These are phyloP conservation scores for Auxenochlorella pyrenoidosa DNA, from an alignment of 139 green algal genomes.

Conservation along the genomic window DNA sequence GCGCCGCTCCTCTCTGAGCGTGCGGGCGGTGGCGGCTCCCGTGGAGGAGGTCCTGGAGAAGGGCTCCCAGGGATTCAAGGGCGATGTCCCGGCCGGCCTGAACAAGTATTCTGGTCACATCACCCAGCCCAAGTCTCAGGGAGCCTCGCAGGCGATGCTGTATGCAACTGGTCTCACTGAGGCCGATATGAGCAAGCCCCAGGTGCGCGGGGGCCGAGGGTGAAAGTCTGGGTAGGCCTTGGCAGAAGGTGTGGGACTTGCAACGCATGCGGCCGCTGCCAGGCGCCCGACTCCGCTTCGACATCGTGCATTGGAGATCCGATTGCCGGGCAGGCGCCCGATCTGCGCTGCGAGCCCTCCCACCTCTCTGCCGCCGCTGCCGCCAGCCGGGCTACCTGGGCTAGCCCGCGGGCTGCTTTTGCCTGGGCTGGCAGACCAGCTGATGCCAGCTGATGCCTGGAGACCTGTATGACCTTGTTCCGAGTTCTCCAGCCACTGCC, in stretches of 20 bases:
- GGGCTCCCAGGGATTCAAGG: background rate
- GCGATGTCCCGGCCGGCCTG: slow-evolving; percentile 59
- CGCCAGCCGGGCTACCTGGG: background rate
- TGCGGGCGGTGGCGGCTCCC: slow-evolving; percentile 1
- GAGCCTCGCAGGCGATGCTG: slow-evolving; percentile 98
- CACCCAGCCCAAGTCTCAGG: slow-evolving; percentile 97
- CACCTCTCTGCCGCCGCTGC: too few relatives aligned
- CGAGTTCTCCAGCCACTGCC: background rate
- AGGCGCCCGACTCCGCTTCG: too few relatives aligned
- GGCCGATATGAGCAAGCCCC: slow-evolving; percentile 96
- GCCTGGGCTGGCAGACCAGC: too few relatives aligned
- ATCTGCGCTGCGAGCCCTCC: too few relatives aligned
- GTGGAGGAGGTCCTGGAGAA: slow-evolving; percentile 30
- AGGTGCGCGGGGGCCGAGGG: slow-evolving; percentile 61
- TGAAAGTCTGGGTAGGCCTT: background rate
- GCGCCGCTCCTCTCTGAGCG: background rate
- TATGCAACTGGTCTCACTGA: slow-evolving; percentile 94
- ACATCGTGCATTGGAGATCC: too few relatives aligned
- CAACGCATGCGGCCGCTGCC: background rate
- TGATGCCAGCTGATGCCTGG: background rate
- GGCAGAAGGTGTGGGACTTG: background rate
- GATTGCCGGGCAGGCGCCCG: too few relatives aligned
- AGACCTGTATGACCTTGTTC: too few relatives aligned
- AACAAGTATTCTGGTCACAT: slow-evolving; percentile 96
- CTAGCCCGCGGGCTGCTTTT: too few relatives aligned